Conservation (phyloP, 2,329 filamentous ascomycete species). For the Cladosporium cucumerinum region DNA sequence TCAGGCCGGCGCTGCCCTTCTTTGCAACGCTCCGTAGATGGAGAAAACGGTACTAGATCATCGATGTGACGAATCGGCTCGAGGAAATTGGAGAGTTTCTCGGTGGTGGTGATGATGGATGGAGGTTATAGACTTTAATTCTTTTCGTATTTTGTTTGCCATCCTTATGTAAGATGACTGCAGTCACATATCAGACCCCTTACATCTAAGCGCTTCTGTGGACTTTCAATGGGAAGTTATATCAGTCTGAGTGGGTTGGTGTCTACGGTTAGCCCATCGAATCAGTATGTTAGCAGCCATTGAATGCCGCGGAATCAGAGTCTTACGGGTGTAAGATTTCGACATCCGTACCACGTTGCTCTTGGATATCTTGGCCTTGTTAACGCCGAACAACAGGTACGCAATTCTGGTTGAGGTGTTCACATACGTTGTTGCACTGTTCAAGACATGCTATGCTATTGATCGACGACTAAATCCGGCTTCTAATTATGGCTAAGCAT, state of each 20-base stretch:
- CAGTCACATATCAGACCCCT: not conserved
- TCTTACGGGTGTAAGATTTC: no score
- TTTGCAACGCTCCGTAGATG: constrained; percentile 20
- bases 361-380: no score
- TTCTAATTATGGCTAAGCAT: not conserved
- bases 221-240: not conserved
- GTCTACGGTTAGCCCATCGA: no score
- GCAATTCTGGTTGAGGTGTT: not conserved
- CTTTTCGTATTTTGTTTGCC: not conserved
- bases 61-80: not conserved
- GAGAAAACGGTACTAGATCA: not conserved
- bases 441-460: not conserved
- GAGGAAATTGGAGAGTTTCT: not conserved
- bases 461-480: not conserved
- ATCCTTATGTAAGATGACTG: not conserved
- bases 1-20: constrained; percentile 20
- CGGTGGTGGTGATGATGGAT: not conserved
- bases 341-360: no score
- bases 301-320: not conserved
- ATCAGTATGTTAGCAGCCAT: not conserved
- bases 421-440: not conserved
- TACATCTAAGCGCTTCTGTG: not conserved
- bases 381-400: not conserved
- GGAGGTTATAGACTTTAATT: not conserved
- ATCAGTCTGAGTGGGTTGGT: not conserved